These are phyloP conservation scores for Hippophae rhamnoides DNA, from an alignment of 306 rosid genomes.

Conservation along the genomic window DNA sequence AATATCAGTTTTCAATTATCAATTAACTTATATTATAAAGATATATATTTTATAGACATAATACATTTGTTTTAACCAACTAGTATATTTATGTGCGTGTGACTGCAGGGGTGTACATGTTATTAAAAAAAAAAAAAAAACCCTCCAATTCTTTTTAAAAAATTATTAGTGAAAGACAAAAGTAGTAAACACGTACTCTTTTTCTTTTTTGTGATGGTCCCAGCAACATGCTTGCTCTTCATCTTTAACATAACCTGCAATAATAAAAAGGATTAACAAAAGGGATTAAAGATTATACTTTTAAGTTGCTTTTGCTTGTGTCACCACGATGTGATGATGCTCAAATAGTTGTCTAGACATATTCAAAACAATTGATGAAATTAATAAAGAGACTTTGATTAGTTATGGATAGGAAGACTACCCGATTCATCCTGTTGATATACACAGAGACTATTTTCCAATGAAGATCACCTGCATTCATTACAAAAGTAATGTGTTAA, in stretches of 20 bases:
- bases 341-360: constrained; percentile 32
- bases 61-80: too few relatives aligned
- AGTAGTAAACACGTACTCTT: constrained; percentile 69
- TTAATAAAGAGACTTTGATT: neutral
- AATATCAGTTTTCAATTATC: too few relatives aligned
- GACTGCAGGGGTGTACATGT: too few relatives aligned
- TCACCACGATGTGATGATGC: constrained; percentile 31
- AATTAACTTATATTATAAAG: too few relatives aligned
- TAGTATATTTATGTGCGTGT: too few relatives aligned
- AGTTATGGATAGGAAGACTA: constrained; percentile 13
- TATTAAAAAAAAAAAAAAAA: constrained; percentile 33
- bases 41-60: too few relatives aligned
- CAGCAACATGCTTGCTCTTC: constrained; percentile 99
- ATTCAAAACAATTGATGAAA: neutral
- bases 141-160: constrained; percentile 53
- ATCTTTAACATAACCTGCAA: constrained; percentile 90
- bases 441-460: constrained; percentile 92
- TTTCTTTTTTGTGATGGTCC: constrained; percentile 99
- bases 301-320: constrained; percentile 16
- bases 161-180: constrained; percentile 54
- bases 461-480: constrained; percentile 82
- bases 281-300: constrained; percentile 20
- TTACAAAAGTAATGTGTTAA: constrained; percentile 1
- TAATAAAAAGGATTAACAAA: constrained; percentile 30
- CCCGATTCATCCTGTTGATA: constrained; percentile 69